phyloP scores from a whole-genome alignment of 2,329 filamentous ascomycete species.

The Tolypocladium ovalisporum region DNA sequence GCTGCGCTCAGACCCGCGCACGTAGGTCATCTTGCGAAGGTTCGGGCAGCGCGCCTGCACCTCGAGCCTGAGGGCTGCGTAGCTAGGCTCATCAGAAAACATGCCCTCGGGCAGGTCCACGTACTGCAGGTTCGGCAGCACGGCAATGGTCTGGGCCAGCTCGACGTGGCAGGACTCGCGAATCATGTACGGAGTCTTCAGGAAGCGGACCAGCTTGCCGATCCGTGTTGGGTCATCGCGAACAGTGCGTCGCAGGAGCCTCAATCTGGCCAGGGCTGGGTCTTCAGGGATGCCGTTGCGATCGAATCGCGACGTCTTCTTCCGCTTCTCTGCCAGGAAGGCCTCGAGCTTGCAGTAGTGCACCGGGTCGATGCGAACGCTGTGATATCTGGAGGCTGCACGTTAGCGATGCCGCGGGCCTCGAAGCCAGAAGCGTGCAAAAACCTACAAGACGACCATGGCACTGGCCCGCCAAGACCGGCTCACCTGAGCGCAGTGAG shows the following conservation, averaged over 20 bases:
- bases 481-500: conserved; percentile 66
- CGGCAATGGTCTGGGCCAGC: conserved; percentile 74
- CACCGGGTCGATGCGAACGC: conserved; percentile 84
- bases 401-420: background rate
- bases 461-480: conserved; percentile 55
- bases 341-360: conserved; percentile 90
- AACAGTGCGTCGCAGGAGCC: conserved; percentile 71
- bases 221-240: conserved; percentile 62
- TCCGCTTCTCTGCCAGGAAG: conserved; percentile 67
- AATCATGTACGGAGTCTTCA: conserved; percentile 93
- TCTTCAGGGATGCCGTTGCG: conserved; percentile 74
- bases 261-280: conserved; percentile 62
- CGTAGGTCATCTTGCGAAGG: conserved; percentile 82
- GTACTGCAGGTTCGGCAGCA: conserved; percentile 75
- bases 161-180: conserved; percentile 77
- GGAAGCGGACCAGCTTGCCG: conserved; percentile 59
- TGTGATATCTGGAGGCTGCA: conserved; percentile 54
- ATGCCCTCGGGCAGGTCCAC: conserved; percentile 85
- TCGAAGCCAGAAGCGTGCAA: background rate
- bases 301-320: conserved; percentile 60
- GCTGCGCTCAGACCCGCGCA: conserved; percentile 64
- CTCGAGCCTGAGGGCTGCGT: conserved; percentile 68
- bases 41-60: conserved; percentile 74
- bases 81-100: conserved; percentile 69
- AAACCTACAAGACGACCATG: conserved; percentile 50